These are phyloP conservation scores for Tylopilus cervinicoccineus DNA, from an alignment of 768 basidiomycete genomes.

Conservation along the genomic window DNA sequence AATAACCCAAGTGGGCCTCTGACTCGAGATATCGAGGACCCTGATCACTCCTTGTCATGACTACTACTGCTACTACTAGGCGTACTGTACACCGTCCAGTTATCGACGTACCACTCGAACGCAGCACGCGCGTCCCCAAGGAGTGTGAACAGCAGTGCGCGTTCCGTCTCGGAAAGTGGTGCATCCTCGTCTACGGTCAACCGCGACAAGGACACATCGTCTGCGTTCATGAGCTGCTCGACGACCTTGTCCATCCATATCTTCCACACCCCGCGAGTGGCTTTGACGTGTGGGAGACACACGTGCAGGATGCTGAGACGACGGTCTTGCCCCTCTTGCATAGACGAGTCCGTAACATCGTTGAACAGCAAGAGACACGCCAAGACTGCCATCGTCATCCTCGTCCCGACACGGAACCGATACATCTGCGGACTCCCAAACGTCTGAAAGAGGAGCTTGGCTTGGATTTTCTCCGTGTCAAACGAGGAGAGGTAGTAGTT, in stretches of 20 bases:
- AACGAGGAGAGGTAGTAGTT: slow-evolving; percentile 32
- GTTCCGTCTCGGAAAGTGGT: neutral
- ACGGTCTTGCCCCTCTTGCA: neutral
- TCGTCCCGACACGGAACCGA: slow-evolving; percentile 14
- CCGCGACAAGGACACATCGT: neutral
- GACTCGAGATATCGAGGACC: slow-evolving; percentile 25
- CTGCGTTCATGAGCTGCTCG: slow-evolving; percentile 7
- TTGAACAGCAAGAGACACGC: slow-evolving; percentile 23
- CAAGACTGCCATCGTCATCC: slow-evolving; percentile 24
- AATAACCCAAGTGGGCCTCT: slow-evolving; percentile 5
- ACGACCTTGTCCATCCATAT: slow-evolving; percentile 22
- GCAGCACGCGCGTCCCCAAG: slow-evolving; percentile 19
- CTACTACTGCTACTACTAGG: neutral
- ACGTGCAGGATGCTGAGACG: slow-evolving; percentile 11
- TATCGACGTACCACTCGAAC: slow-evolving; percentile 13
- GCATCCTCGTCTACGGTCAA: slow-evolving; percentile 15
- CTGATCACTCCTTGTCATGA: slow-evolving; percentile 13
- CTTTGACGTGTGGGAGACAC: slow-evolving; percentile 21
- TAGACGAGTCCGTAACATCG: neutral
- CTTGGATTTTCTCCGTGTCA: slow-evolving; percentile 31
- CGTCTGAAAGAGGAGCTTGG: slow-evolving; percentile 8
- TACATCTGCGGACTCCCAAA: slow-evolving; percentile 9
- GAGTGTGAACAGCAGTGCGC: slow-evolving; percentile 1
- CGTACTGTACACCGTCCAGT: slow-evolving; percentile 9
- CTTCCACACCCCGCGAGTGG: slow-evolving; percentile 17